A percentile compares a stretch with the other conserved stretches of the same genome.
Conservation (phyloP, 805 yeast species). For the Saccharomycopsis selenospora region DNA sequence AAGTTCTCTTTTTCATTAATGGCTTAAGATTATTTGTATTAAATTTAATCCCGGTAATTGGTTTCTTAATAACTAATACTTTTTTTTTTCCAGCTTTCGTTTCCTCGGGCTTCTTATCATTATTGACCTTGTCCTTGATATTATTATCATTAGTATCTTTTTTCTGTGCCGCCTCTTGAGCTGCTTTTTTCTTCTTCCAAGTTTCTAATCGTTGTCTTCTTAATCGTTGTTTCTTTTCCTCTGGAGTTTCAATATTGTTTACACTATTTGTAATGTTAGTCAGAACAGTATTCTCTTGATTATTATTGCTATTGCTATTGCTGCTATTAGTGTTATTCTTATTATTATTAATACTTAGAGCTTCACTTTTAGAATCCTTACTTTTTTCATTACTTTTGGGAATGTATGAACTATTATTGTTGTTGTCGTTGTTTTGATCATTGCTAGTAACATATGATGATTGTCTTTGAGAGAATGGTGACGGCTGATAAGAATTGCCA, state of each 20-base stretch:
- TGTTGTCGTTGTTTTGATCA: no score
- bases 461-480: no score
- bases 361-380: no score
- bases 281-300: background rate
- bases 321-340: no score
- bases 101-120: slow-evolving; percentile 10
- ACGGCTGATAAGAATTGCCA: background rate
- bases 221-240: slow-evolving; percentile 17
- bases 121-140: slow-evolving; percentile 12
- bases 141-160: background rate
- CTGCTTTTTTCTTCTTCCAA: slow-evolving; percentile 42
- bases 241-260: slow-evolving; percentile 7
- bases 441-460: no score
- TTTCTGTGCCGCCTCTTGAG: slow-evolving; percentile 24
- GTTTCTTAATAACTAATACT: background rate
- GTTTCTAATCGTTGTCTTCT: slow-evolving; percentile 36
- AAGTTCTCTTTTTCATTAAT: no score
- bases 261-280: background rate
- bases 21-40: no score
- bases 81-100: slow-evolving; percentile 4
- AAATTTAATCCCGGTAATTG: no score
- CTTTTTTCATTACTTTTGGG: no score
- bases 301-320: no score
- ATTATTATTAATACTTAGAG: no score
- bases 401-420: no score